These are phyloP conservation scores for Penstemon barbatus DNA, from an alignment of 257 asterid genomes.

Conservation along the genomic window DNA sequence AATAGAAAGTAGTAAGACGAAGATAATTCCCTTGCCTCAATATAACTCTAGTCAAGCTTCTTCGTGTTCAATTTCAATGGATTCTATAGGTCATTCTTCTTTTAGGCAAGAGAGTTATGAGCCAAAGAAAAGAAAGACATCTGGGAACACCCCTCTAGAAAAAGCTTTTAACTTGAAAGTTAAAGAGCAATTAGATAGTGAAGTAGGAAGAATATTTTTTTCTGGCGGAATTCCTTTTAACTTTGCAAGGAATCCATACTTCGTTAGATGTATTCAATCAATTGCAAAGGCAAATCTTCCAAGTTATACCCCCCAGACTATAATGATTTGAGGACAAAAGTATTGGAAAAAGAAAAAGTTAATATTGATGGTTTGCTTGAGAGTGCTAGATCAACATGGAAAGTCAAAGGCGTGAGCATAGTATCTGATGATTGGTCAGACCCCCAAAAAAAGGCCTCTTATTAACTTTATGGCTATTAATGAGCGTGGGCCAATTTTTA, in stretches of 20 bases:
- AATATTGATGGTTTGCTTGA: neutral
- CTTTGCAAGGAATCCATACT: too few species aligned
- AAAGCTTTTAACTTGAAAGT: too few species aligned
- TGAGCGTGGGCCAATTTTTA: neutral
- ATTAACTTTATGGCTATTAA: neutral
- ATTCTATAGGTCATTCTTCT: neutral
- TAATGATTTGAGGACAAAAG: conserved; percentile 12
- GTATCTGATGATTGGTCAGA: too few species aligned
- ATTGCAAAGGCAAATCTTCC: too few species aligned
- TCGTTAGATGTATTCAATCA: too few species aligned
- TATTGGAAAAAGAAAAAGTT: conserved; percentile 1
- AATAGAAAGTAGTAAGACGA: neutral
- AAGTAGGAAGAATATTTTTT: too few species aligned
- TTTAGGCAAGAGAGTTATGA: neutral
- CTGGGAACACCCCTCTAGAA: too few species aligned
- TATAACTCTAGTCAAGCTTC: neutral
- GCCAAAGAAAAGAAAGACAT: neutral
- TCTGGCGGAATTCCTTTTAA: too few species aligned
- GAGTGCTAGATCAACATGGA: too few species aligned
- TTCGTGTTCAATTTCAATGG: neutral
- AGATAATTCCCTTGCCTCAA: neutral
- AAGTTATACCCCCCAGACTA: neutral
- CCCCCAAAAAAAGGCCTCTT: neutral
- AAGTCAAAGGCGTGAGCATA: too few species aligned
- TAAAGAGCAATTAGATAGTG: too few species aligned